Conservation (phyloP, 202 grass and related monocot genomes). For the Brachypodium distachyon region DNA sequence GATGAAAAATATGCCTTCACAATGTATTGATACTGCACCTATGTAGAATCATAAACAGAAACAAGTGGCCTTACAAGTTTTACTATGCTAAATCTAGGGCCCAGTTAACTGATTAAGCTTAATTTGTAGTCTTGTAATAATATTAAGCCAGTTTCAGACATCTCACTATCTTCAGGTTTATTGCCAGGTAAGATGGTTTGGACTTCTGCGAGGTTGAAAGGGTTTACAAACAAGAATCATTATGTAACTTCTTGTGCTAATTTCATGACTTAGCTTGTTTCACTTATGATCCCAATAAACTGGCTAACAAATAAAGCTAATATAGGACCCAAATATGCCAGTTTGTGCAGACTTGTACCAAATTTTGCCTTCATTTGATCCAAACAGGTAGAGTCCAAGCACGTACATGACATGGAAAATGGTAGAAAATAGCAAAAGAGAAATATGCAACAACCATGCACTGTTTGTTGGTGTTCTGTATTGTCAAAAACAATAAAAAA, state of each 20-base stretch:
- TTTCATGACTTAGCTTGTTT: background rate
- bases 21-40: background rate
- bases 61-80: background rate
- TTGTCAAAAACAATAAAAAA: background rate
- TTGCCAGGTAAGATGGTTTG: background rate
- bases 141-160: background rate
- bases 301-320: background rate
- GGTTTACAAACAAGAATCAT: conserved; percentile 1
- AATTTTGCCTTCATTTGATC: background rate
- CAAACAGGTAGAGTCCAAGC: background rate
- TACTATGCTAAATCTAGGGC: background rate
- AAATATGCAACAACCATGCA: background rate
- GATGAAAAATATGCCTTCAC: conserved; percentile 3
- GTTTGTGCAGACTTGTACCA: background rate
- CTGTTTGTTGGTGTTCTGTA: background rate
- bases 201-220: background rate
- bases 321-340: background rate
- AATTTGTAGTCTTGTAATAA: background rate
- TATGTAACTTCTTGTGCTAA: conserved; percentile 1
- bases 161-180: background rate
- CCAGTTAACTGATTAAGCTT: background rate
- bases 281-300: conserved; percentile 4
- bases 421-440: background rate
- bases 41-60: background rate
- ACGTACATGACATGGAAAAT: conserved; percentile 1